phyloP scores from a whole-genome alignment of 2,329 filamentous ascomycete species.

The Beauveria caledonica region DNA sequence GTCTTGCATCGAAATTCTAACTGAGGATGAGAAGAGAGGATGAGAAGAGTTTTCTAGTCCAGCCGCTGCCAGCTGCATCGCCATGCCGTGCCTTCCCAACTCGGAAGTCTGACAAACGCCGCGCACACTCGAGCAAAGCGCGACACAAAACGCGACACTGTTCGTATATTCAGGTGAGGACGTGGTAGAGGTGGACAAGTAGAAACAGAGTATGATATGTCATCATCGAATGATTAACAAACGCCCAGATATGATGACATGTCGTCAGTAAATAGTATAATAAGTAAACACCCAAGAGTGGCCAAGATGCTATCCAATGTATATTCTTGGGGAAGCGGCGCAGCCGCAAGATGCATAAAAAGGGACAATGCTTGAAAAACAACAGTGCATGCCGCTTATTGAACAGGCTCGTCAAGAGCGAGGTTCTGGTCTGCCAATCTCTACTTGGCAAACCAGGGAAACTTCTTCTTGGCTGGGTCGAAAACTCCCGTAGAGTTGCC shows the following conservation, averaged over 20 bases:
- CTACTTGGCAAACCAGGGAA: slow-evolving; percentile 55
- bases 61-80: background rate
- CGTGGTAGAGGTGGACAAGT: background rate
- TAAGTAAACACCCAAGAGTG: background rate
- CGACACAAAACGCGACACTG: background rate
- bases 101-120: background rate
- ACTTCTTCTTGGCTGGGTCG: slow-evolving; percentile 54
- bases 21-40: background rate
- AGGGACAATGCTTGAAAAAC: background rate
- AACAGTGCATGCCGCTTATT: background rate
- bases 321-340: background rate
- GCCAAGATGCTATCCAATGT: background rate
- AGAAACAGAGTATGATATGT: background rate
- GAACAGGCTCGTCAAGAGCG: background rate
- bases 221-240: background rate
- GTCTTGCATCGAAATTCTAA: background rate
- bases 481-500: slow-evolving; percentile 30
- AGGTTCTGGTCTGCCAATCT: slow-evolving; percentile 7
- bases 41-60: background rate
- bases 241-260: slow-evolving; percentile 5
- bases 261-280: background rate
- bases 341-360: background rate
- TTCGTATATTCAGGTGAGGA: background rate
- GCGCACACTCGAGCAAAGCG: background rate
- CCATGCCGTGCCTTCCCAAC: background rate